A percentile compares a stretch with the other conserved stretches of the same genome.
Conservation (phyloP, 306 rosid genomes). For the Gleditsia sinensis region DNA sequence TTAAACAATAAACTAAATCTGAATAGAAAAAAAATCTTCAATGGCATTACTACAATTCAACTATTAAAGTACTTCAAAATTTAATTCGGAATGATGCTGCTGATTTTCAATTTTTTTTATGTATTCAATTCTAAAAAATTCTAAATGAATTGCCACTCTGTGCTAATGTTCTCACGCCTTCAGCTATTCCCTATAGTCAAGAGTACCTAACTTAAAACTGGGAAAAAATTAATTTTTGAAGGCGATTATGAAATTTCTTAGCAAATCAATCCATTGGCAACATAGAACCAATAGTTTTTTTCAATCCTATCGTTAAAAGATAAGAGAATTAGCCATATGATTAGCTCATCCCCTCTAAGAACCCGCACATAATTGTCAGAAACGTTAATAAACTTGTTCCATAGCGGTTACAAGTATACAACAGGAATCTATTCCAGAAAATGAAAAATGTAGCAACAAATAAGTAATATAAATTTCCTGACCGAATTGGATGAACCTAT, state of each 20-base stretch:
- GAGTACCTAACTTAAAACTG: background rate
- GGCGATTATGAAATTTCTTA: background rate
- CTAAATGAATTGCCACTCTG: background rate
- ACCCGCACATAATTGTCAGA: background rate
- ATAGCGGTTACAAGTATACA: background rate
- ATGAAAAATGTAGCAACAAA: background rate
- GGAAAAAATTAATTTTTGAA: background rate
- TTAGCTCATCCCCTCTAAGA: constrained; percentile 7
- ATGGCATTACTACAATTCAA: background rate
- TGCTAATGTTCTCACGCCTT: background rate
- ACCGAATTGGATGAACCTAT: background rate
- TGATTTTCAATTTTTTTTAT: background rate
- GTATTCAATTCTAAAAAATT: background rate
- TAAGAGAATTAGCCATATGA: background rate
- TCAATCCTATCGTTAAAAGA: background rate
- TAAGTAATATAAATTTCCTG: background rate
- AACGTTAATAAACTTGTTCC: background rate
- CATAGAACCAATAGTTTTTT: background rate
- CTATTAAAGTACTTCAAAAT: background rate
- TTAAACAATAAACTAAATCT: background rate
- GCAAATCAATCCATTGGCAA: constrained; percentile 12
- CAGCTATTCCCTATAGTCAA: background rate
- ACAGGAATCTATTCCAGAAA: background rate
- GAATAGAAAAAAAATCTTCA: background rate
- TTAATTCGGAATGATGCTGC: background rate